Base-by-base conservation (phyloP, 2,329 filamentous ascomycete species). In the Geosmithia morbida region DNA sequence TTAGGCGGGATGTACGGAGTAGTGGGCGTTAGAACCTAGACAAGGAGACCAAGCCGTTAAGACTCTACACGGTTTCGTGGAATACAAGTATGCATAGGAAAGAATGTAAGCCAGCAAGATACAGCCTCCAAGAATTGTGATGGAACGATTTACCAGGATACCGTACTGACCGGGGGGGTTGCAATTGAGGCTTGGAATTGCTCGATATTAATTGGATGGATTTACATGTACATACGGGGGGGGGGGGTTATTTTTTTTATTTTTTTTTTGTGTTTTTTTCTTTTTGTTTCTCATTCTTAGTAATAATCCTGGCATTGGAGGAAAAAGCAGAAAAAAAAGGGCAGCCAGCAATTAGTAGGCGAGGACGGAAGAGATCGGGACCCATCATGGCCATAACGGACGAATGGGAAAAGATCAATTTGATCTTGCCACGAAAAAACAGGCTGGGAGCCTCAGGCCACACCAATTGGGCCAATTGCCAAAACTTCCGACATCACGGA, bases 341-440 rank as follows among this genome's bases (percentile, higher is more conserved):
- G n/a, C 22, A 26, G 22, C 22, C 4, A 8, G 22, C 22, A 26
- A 26, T n/a, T n/a, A 26, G 22, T 8, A 4, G 22, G 5, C 3
- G 22, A 19, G 19, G n/a, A 44, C 51, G 30, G 49, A 52, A 51
- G 49, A 50, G 48, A 45, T 47, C 48, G 48, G 48, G 48, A 49
- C 44, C 52, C 56, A 55, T 54, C 26, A 18, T 50, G 52, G 52
- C 52, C 49, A 49, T 52, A n/a, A n/a, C 48, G 54, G 50, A 20
- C 71, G 69, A 75, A 75, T 75, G 59, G 66, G 20, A 47, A 43
- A n/a, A 47, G 51, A 26, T 51, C 61, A 70, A 74, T 72, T 74
- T 69, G 58, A 68, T 62, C 62, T 63, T 53, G 33, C 33, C 33
- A 42, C 51, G 50, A 51, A 49, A 18, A 51, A 55, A 53, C 62